Evolutionary conservation across 2,329 filamentous ascomycete species (phyloP).

Genomic region (Drechslera avenae): DNA sequence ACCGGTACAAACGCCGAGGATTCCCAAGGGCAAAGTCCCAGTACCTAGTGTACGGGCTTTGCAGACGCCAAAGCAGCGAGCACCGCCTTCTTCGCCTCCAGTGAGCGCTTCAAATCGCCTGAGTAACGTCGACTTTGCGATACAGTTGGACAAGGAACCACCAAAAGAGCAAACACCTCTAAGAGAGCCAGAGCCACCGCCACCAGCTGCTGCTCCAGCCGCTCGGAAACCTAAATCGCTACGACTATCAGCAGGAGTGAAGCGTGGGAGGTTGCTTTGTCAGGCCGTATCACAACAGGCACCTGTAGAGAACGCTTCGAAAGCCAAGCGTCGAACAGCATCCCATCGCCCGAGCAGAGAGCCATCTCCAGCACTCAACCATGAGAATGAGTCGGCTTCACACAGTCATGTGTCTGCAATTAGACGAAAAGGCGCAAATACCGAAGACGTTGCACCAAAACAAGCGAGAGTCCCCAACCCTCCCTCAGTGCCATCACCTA

Average conservation of each 20-base stretch:
- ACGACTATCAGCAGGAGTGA: slow-evolving; percentile 47
- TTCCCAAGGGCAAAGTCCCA: slow-evolving; percentile 33
- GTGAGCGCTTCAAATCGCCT: slow-evolving; percentile 47
- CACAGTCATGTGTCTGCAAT: neutral
- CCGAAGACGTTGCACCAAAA: neutral
- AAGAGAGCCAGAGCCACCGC: slow-evolving; percentile 12
- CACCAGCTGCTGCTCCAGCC: slow-evolving; percentile 20
- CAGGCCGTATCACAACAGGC: slow-evolving; percentile 40
- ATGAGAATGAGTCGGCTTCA: neutral
- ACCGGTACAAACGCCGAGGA: slow-evolving; percentile 23
- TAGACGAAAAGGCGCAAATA: slow-evolving; percentile 12
- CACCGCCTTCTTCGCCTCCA: slow-evolving; percentile 43
- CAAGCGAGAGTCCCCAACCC: slow-evolving; percentile 5
- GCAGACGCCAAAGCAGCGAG: slow-evolving; percentile 32
- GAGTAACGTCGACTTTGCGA: slow-evolving; percentile 38
- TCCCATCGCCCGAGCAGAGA: slow-evolving; percentile 9
- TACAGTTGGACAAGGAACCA: slow-evolving; percentile 17
- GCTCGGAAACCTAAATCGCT: slow-evolving; percentile 43
- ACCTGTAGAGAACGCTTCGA: slow-evolving; percentile 4
- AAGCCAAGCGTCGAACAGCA: slow-evolving; percentile 1
- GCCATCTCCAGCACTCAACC: slow-evolving; percentile 6
- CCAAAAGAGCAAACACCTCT: slow-evolving; percentile 11
- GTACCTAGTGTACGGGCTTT: slow-evolving; percentile 29
- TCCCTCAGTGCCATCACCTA: slow-evolving; percentile 12
- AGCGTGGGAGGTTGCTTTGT: slow-evolving; percentile 52